phyloP scores from a whole-genome alignment of 2,329 filamentous ascomycete species.

The Thyridium curvatum region DNA sequence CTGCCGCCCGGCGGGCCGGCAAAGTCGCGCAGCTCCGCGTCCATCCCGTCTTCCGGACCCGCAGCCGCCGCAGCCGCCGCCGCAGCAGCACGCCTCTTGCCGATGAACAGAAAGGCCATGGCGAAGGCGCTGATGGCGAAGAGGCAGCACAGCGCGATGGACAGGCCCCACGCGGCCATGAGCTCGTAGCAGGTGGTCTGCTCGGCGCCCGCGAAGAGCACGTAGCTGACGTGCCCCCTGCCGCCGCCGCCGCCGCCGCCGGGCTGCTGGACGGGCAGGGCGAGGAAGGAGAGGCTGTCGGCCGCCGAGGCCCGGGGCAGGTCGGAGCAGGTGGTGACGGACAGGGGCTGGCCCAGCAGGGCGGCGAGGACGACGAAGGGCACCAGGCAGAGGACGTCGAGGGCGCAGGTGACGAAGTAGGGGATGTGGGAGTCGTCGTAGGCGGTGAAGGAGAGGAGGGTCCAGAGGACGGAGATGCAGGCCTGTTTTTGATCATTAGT shows the following conservation, averaged over 20 bases:
- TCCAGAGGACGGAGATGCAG: constrained; percentile 73
- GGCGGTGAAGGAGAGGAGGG: constrained; percentile 46
- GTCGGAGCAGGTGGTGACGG: constrained; percentile 64
- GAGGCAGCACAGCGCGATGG: constrained; percentile 69
- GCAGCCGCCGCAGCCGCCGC: constrained; percentile 31
- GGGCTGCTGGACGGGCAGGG: constrained; percentile 27
- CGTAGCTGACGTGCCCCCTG: constrained; percentile 22
- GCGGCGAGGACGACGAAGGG: constrained; percentile 73
- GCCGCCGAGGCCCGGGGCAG: constrained; percentile 34
- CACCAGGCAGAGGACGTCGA: constrained; percentile 66
- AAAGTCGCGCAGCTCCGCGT: constrained; percentile 1
- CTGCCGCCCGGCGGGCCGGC: too few species aligned
- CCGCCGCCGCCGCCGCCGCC: too few species aligned
- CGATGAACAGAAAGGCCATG: constrained; percentile 56
- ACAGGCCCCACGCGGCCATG: constrained; percentile 82
- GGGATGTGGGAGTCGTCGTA: constrained; percentile 61
- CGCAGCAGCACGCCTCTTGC: constrained; percentile 32
- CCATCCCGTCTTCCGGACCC: too few species aligned
- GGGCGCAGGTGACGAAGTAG: constrained; percentile 60
- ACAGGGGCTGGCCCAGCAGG: constrained; percentile 73
- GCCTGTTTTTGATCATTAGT: constrained; percentile 45
- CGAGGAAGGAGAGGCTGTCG: constrained; percentile 37
- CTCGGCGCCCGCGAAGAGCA: constrained; percentile 43
- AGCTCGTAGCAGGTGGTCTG: constrained; percentile 71
- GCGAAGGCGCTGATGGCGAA: constrained; percentile 59